Evolutionary conservation across 345 rosid genomes (phyloP), one percentile per base, ranked within the genome.

Genomic region (Nephelium lappaceum): DNA sequence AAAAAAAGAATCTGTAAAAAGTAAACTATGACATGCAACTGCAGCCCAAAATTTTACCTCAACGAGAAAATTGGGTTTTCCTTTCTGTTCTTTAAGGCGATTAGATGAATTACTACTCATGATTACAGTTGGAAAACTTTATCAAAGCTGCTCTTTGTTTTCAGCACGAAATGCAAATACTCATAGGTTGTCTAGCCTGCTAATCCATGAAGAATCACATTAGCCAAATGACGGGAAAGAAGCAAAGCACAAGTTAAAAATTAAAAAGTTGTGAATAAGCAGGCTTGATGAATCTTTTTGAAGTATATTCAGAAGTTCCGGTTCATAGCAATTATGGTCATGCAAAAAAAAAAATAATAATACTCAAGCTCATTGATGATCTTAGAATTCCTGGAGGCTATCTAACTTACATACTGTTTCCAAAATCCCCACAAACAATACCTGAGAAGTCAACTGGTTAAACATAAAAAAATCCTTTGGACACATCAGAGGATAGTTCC

Each of bases 31-130:
- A 77, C 42, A 76, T 15, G 71, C 67, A 69, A 81, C 72, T 70
- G 41, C 36, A 68, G 61, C 72, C 36, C 71, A 80, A 16, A 74
- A 36, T 15, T 43, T 80, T 82, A 92, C 97, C 95, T 94, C 88
- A 31, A 81, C 81, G 51, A 87, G 87, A 79, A 87, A 77, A 38
- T 49, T 81, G 60, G 86, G 82, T 69, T 77, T 90, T 73, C 84
- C 89, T 47, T 81, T 89, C 76, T 85, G 85, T 60, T 85, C 81
- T 74, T 86, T 84, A n/a, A 25, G 66, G 14, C 76, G 65, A 85
- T 47, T 76, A 79, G 47, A 47, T 57, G 76, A 81, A 79, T 61
- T 79, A 66, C 65, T 23, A 74, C 47, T 78, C 90, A 87, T 87
- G 80, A 36, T 75, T 76, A 73, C 69, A 74, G 78, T 51, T 58